Conservation (phyloP, 306 rosid species). For the Trifolium pratense region DNA sequence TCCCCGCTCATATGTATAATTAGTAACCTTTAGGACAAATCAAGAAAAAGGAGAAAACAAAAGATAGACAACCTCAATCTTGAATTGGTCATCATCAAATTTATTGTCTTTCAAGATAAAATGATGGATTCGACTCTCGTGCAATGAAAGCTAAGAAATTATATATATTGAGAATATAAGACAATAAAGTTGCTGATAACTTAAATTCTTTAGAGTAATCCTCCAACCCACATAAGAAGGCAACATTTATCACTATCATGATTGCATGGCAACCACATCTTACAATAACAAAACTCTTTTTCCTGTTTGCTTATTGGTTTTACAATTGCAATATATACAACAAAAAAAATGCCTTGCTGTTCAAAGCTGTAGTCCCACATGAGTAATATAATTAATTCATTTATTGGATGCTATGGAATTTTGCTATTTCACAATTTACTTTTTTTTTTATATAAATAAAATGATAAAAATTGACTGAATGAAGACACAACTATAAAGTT, state of each 20-base stretch:
- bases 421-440: conserved; percentile 9
- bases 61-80: not conserved
- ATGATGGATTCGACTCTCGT: conserved; percentile 23
- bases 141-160: conserved; percentile 39
- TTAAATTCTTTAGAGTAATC: not conserved
- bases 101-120: conserved; percentile 7
- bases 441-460: too few species aligned
- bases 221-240: conserved; percentile 3
- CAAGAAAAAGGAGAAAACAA: not conserved
- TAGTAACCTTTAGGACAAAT: not conserved
- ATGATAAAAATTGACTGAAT: too few species aligned
- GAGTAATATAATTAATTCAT: not conserved
- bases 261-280: conserved; percentile 43
- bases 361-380: conserved; percentile 37
- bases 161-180: not conserved
- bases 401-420: conserved; percentile 13
- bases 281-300: conserved; percentile 15
- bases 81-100: not conserved
- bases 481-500: too few species aligned
- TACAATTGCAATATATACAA: conserved; percentile 37
- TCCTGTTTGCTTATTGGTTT: conserved; percentile 11
- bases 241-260: conserved; percentile 26
- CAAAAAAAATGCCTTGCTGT: conserved; percentile 45
- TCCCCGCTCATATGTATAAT: too few species aligned
- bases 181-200: not conserved